phyloP scores from a whole-genome alignment of 2,329 filamentous ascomycete genomes.

The Cladosporium sp. region DNA sequence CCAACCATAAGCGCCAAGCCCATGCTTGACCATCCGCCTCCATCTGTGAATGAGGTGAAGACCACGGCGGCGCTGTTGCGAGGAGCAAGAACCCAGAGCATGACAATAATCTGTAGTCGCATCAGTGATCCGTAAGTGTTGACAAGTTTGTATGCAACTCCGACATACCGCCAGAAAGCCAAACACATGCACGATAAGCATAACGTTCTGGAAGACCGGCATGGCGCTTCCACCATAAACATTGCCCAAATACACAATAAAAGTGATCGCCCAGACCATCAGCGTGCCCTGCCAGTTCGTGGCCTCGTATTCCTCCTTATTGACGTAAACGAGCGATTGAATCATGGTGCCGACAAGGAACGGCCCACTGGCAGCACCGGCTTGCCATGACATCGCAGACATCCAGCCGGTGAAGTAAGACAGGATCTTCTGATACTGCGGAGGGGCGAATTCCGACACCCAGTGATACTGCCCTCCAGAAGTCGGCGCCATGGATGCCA shows the following conservation, averaged over 20 bases:
- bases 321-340: constrained; percentile 41
- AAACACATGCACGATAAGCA: constrained; percentile 37
- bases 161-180: constrained; percentile 35
- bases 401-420: constrained; percentile 42
- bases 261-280: constrained; percentile 44
- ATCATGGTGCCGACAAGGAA: constrained; percentile 48
- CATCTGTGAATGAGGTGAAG: constrained; percentile 36
- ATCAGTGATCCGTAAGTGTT: too few species aligned
- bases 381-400: constrained; percentile 48
- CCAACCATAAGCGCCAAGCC: constrained; percentile 31
- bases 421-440: constrained; percentile 25
- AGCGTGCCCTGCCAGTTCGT: constrained; percentile 48
- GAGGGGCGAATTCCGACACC: constrained; percentile 31
- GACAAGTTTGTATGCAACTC: not conserved
- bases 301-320: constrained; percentile 38
- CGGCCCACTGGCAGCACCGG: constrained; percentile 44
- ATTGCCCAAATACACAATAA: constrained; percentile 42
- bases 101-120: constrained; percentile 27
- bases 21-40: constrained; percentile 36
- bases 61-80: constrained; percentile 23
- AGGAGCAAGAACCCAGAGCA: constrained; percentile 33
- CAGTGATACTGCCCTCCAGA: constrained; percentile 31
- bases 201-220: constrained; percentile 36
- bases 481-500: constrained; percentile 33
- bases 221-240: constrained; percentile 31